Evolutionary conservation across 2,329 filamentous ascomycete species (phyloP).

Genomic region (Fusarium mexicanum): DNA sequence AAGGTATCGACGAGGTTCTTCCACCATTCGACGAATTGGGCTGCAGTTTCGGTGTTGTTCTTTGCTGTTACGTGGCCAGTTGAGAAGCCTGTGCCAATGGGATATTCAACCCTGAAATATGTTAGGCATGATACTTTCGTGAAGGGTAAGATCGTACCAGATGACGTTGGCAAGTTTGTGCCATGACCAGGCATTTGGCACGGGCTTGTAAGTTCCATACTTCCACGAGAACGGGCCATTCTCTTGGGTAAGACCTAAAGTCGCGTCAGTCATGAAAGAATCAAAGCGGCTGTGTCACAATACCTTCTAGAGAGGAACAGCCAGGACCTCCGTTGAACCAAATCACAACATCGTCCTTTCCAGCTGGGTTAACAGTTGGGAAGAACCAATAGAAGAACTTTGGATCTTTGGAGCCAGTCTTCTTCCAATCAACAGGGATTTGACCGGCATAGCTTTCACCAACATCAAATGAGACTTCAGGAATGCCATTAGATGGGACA

Average conservation of each 20-base stretch:
- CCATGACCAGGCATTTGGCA: constrained; percentile 19
- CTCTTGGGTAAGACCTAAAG: constrained; percentile 3
- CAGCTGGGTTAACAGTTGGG: constrained; percentile 33
- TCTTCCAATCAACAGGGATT: constrained; percentile 20
- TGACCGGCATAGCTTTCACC: constrained; percentile 17
- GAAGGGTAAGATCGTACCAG: background rate
- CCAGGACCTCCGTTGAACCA: constrained; percentile 38
- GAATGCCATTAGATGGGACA: background rate
- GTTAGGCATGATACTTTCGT: fast-evolving
- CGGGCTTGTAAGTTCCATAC: constrained; percentile 16
- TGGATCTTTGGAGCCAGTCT: constrained; percentile 12
- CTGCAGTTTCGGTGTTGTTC: constrained; percentile 15
- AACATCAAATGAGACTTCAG: background rate
- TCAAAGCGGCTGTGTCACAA: fast-evolving
- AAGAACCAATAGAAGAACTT: constrained; percentile 41
- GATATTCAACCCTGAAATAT: constrained; percentile 4
- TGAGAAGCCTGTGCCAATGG: constrained; percentile 12
- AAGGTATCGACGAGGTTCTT: constrained; percentile 18
- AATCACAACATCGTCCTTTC: constrained; percentile 37
- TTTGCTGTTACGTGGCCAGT: constrained; percentile 6
- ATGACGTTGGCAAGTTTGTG: constrained; percentile 17
- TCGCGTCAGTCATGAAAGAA: background rate
- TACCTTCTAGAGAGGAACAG: constrained; percentile 12
- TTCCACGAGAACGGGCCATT: constrained; percentile 16
- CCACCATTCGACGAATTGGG: constrained; percentile 10